phyloP scores from a whole-genome alignment of 1,284 basidiomycete genomes.

The Tetrapyrgos nigripes region DNA sequence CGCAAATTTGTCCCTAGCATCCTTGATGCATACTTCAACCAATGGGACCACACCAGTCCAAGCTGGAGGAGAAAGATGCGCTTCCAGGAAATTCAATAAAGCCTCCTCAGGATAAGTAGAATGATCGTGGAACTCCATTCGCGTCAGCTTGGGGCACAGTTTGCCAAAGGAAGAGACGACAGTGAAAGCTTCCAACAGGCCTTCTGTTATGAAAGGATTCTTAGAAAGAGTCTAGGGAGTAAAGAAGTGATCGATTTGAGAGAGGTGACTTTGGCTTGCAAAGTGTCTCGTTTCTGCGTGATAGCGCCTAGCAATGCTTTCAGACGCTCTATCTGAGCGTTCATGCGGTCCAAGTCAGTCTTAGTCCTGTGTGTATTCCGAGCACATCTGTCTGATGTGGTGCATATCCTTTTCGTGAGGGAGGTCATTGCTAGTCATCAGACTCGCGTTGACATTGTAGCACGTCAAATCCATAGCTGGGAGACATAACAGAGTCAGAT shows the following conservation, averaged over 20 bases:
- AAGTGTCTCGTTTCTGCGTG: background rate
- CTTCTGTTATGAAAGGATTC: constrained; percentile 2
- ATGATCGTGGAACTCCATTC: background rate
- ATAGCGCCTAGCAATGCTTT: background rate
- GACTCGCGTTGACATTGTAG: background rate
- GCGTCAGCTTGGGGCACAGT: constrained; percentile 2
- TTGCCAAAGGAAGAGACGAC: background rate
- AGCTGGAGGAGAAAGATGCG: background rate
- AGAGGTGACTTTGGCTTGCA: background rate
- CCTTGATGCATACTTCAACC: too few species aligned
- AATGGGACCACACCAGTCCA: background rate
- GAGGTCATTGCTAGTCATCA: background rate
- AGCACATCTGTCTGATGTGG: background rate
- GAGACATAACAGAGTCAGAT: too few species aligned
- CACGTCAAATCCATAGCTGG: too few species aligned
- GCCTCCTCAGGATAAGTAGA: background rate
- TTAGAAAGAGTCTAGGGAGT: too few species aligned
- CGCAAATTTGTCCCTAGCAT: too few species aligned
- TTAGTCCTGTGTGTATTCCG: background rate
- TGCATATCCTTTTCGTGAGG: background rate
- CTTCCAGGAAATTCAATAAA: background rate
- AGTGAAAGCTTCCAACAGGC: constrained; percentile 1
- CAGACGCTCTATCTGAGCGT: constrained; percentile 1
- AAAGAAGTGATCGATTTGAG: background rate
- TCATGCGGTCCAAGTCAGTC: constrained; percentile 1